Evolutionary conservation across 257 asterid species (phyloP), one percentile per base, ranked within the genome.

Genomic region (Solanum ossicruentum): DNA sequence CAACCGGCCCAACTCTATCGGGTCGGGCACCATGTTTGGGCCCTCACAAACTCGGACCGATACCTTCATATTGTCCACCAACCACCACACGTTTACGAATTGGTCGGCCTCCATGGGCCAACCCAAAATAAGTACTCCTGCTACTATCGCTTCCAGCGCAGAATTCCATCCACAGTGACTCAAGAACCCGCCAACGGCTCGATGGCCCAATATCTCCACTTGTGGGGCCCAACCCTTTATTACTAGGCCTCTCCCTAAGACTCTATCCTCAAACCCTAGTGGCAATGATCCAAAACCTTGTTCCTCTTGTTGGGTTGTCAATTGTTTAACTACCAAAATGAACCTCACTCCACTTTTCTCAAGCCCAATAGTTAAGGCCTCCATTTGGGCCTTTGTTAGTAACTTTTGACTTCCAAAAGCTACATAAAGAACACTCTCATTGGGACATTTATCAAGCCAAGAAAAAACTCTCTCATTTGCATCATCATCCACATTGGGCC

Each of bases 41-140:
- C 97, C 98, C 86, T 91, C 90, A 0, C 91, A 90, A 65, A 92
- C 91, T 4, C 61, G 87, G 10, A 91, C 65, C 0, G 93, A 94
- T 0, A 85, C 88, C 12, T 89, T 91, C 57, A 87, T 80, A 70
- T 89, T 87, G 28, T 95, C 95, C 57, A 89, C 94, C 89, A 94
- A 16, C 26, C 89, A 32, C 91, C 84, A 92, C 0, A 90, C 92
- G 28, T 93, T 86, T 39, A 86, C 80, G 88, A 89, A 95, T 28
- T 95, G 99, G 84, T 95, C 98, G 0, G 99, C 99, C 80, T 93
- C 99, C 98, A 95, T 95, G 12, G 98, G 97, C 98, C 98, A 95
- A 8, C 91, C 90, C 84, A 95, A 28, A 73, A 95, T 87, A 93
- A 93, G 58, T n/a, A 91, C 97, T 5, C 97, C 98, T 0, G 90